Base-by-base conservation (phyloP, 768 basidiomycete species). In the Boletus fagicola region DNA sequence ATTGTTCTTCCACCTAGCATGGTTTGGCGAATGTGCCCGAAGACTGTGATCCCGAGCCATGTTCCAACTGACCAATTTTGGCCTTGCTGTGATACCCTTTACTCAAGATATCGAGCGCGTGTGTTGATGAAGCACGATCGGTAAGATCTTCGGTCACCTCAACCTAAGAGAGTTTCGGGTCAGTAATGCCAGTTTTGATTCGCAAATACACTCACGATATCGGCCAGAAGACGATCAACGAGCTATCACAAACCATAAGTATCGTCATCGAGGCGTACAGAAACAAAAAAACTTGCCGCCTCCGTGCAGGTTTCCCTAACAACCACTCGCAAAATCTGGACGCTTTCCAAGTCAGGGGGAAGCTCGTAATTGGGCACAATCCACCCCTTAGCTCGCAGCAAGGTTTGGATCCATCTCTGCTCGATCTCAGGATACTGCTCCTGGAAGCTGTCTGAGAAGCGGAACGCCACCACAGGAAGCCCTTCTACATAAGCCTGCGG, bases 11-110 rank as follows among this genome's bases (percentile, higher is more conserved):
- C 57, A 35, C 39, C 33, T 74, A 90, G 69, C 88, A 91, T 18
- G 82, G 73, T 65, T 84, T 87, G 48, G 87, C 79, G 66, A 81
- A 90, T 4, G 89, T 89, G 13, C 88, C 87, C 47, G 78, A 82
- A 39, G 76, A 65, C 54, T 72, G 61, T 33, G 76, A 77, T 9
- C 77, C 82, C 2, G 80, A 78, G 0, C 78, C 81, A 46, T 74
- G 60, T 28, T 83, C 78, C 54, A 88, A 62, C 72, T 74, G 40
- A 80, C 85, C 61, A 39, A 42, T 74, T 72, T 15, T 74, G 70
- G 62, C 66, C 63, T 36, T 61, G 54, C 52, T 66, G 60, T 59
- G 66, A 63, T 60, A 59, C 57, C 71, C 54, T 47, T 65, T 56
- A 46, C 77, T 71, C 55, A 82, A 68, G 2, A 72, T 65, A 58